Evolutionary conservation across 1,284 basidiomycete species (phyloP).

Genomic region (Leccinum subatratum): DNA sequence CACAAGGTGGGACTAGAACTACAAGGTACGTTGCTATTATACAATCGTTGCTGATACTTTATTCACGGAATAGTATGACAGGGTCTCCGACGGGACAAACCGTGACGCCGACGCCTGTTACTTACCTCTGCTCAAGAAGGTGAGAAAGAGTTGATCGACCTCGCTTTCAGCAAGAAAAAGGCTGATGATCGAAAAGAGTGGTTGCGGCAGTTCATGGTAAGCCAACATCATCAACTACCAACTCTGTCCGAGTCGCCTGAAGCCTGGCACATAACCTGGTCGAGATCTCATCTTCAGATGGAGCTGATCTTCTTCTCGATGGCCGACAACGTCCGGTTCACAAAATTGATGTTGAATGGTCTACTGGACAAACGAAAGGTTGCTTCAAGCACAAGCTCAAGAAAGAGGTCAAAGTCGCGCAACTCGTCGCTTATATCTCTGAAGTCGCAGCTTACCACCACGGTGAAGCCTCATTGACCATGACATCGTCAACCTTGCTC

Average conservation of each 20-base stretch:
- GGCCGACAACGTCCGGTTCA: slow-evolving; percentile 97
- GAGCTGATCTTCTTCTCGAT: slow-evolving; percentile 99
- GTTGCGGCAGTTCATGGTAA: slow-evolving; percentile 87
- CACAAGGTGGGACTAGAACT: slow-evolving; percentile 87
- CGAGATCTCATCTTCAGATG: slow-evolving; percentile 82
- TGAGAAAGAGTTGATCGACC: slow-evolving; percentile 88
- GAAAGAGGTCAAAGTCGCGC: slow-evolving; percentile 93
- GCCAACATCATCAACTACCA: slow-evolving; percentile 12
- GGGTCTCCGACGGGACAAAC: slow-evolving; percentile 88
- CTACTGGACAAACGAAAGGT: slow-evolving; percentile 97
- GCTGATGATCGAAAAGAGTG: slow-evolving; percentile 99
- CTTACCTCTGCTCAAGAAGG: slow-evolving; percentile 69
- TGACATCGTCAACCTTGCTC: slow-evolving; percentile 95
- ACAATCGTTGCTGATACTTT: background rate
- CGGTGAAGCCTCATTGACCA: slow-evolving; percentile 82
- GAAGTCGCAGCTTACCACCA: slow-evolving; percentile 97
- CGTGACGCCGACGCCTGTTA: slow-evolving; percentile 83
- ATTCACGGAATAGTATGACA: slow-evolving; percentile 31
- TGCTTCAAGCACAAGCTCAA: slow-evolving; percentile 94
- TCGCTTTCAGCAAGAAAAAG: slow-evolving; percentile 99
- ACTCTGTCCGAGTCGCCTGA: slow-evolving; percentile 13
- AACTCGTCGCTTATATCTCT: slow-evolving; percentile 91
- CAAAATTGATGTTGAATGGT: slow-evolving; percentile 90
- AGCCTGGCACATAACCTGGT: slow-evolving; percentile 93
- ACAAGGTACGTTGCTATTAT: slow-evolving; percentile 63